phyloP scores from a whole-genome alignment of 2,329 filamentous ascomycete genomes.

The Aspergillus terreus region DNA sequence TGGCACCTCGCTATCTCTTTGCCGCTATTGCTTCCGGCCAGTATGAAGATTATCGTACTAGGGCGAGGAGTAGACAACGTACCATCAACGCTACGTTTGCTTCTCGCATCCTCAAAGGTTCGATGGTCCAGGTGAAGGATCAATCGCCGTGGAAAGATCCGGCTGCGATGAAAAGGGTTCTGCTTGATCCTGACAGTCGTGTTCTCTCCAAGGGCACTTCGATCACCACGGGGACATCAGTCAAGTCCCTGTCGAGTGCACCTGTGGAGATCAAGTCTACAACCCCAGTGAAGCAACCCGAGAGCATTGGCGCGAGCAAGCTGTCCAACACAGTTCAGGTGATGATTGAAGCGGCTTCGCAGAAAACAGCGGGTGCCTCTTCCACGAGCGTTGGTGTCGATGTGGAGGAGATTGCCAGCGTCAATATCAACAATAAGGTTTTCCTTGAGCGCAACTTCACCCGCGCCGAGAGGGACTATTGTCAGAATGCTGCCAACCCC shows the following conservation, averaged over 20 bases:
- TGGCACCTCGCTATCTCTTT: constrained; percentile 35
- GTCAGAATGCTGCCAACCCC: constrained; percentile 69
- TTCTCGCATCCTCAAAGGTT: constrained; percentile 10
- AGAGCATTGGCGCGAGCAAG: not conserved
- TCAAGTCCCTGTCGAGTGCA: too few species aligned
- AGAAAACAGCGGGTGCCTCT: not conserved
- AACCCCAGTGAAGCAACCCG: not conserved
- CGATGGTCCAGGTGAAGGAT: constrained; percentile 15
- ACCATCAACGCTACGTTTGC: constrained; percentile 7
- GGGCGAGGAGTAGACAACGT: constrained; percentile 8
- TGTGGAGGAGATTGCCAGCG: constrained; percentile 70
- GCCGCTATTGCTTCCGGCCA: constrained; percentile 18
- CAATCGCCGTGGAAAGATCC: constrained; percentile 12
- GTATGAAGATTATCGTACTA: constrained; percentile 13
- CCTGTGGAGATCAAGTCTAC: too few species aligned
- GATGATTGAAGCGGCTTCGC: constrained; percentile 6
- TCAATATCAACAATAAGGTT: constrained; percentile 89
- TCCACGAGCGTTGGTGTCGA: constrained; percentile 12
- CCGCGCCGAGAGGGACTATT: constrained; percentile 75
- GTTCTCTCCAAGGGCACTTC: not conserved
- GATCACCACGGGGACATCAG: not conserved
- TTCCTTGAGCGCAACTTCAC: constrained; percentile 97
- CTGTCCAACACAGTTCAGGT: constrained; percentile 6
- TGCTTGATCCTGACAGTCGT: constrained; percentile 14
- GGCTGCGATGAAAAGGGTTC: constrained; percentile 9